Evolutionary conservation across 2,329 filamentous ascomycete species (phyloP), one percentile per base, ranked within the genome.

Genomic region (Byssothecium circinans): DNA sequence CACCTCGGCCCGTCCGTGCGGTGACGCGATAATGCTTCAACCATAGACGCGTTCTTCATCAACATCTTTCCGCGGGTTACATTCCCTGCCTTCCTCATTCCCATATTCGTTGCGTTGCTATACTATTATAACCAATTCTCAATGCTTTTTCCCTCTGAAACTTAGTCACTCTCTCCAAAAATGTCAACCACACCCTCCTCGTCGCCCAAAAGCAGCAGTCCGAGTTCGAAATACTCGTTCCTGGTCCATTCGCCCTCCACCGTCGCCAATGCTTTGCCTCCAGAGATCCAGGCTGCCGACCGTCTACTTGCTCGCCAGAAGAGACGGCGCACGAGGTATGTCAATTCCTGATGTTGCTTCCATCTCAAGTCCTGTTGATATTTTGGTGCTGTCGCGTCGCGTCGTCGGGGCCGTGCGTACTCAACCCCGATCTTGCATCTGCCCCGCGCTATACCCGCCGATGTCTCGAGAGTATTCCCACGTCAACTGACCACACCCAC

Each of bases 241-340:
- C 72, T 84, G n/a, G 78, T 83, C 34, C 80, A 83, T 63, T 83
- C 80, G 14, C 76, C 81, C 47, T 75, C 78, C 52, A 81, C 79
- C 14, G 65, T 84, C 42, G 78, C 77, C 14, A 75, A 80, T 56
- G 79, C 80, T 34, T 72, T 81, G 23, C 79, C 80, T 39, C 79
- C 81, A 20, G 77, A 78, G 48, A 75, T 82, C 38, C 81, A 84
- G 15, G 10, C 29, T n/a, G 29, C 29, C 62, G 81, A 84, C 62
- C 83, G 82, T 57, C 71, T 80, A 50, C 72, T 83, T 43, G 79
- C 77, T 37, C 78, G 82, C 39, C 82, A 85, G 63, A 84, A 82
- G 64, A 76, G 82, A 37, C 76, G 81, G 57, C 76, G 82, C 48
- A 85, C 82, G 27, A 85, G 81, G 82, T 84, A 75, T 47, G 70